Percentiles rank a stretch among this genome's conserved stretches.
Evolutionary conservation across 2,329 filamentous ascomycete genomes (phyloP).

Genomic region (Colletotrichum sp.): DNA sequence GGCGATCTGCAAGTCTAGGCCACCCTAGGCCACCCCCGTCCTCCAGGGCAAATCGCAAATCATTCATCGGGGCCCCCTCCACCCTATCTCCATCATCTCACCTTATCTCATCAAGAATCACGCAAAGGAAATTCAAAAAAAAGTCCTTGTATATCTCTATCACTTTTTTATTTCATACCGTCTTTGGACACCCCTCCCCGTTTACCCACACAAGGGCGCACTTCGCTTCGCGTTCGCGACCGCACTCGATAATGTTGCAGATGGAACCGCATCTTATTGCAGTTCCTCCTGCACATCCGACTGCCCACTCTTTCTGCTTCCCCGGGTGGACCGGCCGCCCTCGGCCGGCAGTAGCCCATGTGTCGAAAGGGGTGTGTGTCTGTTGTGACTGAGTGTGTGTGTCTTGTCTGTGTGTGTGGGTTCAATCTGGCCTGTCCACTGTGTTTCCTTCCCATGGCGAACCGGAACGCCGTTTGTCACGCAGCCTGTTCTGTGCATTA

Average conservation of each 20-base stretch:
- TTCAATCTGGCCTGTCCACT: neutral
- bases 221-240: neutral
- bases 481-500: neutral
- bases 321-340: neutral
- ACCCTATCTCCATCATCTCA: neutral
- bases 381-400: neutral
- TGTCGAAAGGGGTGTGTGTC: neutral
- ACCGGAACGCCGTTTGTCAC: neutral
- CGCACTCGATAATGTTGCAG: neutral
- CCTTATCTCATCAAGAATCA: constrained; percentile 10
- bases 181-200: neutral
- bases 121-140: neutral
- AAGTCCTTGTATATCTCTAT: neutral
- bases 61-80: neutral
- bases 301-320: neutral
- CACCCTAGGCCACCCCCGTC: neutral
- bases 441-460: neutral
- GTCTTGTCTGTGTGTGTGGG: neutral
- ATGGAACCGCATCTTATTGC: neutral
- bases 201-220: neutral
- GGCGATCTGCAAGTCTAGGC: constrained; percentile 18
- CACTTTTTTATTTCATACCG: neutral
- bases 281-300: neutral
- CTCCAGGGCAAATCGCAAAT: constrained; percentile 5
- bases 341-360: neutral